Evolutionary conservation across 192 early-diverging fungal genomes (phyloP).

Genomic region (Coemansia furcata): DNA sequence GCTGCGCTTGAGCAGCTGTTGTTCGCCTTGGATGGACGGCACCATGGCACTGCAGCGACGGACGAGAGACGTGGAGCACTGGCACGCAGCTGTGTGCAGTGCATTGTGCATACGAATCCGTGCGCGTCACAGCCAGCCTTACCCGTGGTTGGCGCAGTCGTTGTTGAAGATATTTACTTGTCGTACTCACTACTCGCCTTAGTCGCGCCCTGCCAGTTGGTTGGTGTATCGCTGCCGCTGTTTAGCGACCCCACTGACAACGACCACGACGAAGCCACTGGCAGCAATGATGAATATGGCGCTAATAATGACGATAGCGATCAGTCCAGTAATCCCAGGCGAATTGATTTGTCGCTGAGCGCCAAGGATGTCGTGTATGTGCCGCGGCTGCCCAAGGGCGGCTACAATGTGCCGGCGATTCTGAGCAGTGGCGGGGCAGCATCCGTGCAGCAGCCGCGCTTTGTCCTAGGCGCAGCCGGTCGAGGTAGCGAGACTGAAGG

Average conservation of each 20-base stretch:
- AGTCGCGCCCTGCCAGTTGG: constrained; percentile 56
- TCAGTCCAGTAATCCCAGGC: constrained; percentile 7
- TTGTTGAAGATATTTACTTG: constrained; percentile 65
- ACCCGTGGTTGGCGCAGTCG: constrained; percentile 58
- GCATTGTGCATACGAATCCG: constrained; percentile 39
- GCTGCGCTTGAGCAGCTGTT: constrained; percentile 33
- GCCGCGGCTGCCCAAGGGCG: constrained; percentile 32
- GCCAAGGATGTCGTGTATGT: constrained; percentile 48
- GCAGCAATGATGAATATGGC: neutral
- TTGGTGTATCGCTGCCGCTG: constrained; percentile 55
- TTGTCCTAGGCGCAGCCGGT: constrained; percentile 33
- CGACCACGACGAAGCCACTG: neutral
- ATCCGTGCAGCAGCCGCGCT: constrained; percentile 34
- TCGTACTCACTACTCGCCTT: constrained; percentile 68
- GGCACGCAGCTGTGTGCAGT: constrained; percentile 33
- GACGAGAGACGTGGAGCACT: constrained; percentile 9
- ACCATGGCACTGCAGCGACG: neutral
- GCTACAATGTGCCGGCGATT: constrained; percentile 17
- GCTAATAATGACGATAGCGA: neutral
- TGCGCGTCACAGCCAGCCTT: constrained; percentile 19
- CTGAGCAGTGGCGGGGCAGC: constrained; percentile 3
- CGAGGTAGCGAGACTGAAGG: constrained; percentile 14
- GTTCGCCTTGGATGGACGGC: constrained; percentile 21
- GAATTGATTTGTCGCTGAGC: constrained; percentile 21
- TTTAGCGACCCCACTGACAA: neutral